These are phyloP conservation scores for Xylariaceae sp. DNA, from an alignment of 2,329 filamentous ascomycete genomes.

Conservation along the genomic window DNA sequence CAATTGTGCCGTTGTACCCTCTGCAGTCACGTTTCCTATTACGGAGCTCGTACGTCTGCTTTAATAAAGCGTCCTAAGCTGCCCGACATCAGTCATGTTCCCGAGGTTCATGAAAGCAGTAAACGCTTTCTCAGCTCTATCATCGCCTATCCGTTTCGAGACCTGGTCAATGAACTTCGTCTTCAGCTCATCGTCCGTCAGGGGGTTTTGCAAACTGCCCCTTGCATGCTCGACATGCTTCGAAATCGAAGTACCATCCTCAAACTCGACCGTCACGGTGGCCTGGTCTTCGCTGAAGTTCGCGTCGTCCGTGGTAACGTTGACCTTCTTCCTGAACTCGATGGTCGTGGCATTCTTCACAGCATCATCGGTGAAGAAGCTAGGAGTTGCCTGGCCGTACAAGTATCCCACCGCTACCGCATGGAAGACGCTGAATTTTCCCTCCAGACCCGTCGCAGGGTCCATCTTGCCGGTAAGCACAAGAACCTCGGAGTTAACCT, in stretches of 20 bases:
- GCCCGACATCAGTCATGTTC: constrained; percentile 30
- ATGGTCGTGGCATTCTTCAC: constrained; percentile 34
- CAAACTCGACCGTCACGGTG: constrained; percentile 31
- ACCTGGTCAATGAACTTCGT: constrained; percentile 48
- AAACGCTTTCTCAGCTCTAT: constrained; percentile 33
- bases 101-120: constrained; percentile 31
- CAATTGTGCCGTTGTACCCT: background rate
- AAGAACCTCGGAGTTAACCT: constrained; percentile 48
- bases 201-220: constrained; percentile 44
- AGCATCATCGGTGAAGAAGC: constrained; percentile 45
- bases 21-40: background rate
- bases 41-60: background rate
- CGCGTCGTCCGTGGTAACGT: constrained; percentile 39
- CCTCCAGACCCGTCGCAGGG: constrained; percentile 46
- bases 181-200: constrained; percentile 38
- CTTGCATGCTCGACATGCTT: constrained; percentile 46
- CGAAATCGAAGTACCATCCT: constrained; percentile 32
- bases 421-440: constrained; percentile 52
- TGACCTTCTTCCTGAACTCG: constrained; percentile 39
- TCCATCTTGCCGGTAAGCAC: constrained; percentile 47
- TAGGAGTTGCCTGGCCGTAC: constrained; percentile 46
- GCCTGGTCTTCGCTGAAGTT: constrained; percentile 36
- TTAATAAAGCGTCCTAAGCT: constrained; percentile 15
- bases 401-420: constrained; percentile 46
- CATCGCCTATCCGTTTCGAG: constrained; percentile 36